Base-by-base conservation (phyloP, 495 filamentous ascomycete species). In the Thermothielavioides terrestris region DNA sequence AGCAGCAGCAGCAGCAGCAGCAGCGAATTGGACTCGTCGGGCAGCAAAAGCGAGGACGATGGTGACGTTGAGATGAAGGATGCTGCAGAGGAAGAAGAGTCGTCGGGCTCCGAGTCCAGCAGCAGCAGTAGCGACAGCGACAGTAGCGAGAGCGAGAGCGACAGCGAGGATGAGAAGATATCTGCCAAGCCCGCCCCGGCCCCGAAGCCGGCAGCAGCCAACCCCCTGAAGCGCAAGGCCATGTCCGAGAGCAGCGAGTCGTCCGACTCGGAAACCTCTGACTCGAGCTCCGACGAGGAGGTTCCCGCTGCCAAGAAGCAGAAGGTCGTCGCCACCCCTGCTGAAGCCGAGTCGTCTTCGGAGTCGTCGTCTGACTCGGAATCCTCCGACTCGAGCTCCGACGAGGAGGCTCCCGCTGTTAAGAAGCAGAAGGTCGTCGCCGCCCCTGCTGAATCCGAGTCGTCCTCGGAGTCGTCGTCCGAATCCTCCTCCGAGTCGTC, bases 21-120 rank as follows among this genome's bases (percentile, higher is more conserved):
- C 31, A 53, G 49, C 53, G 54, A 59, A 2, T 55, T 49, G 6
- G 53, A 95, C 75, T 95, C 89, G 10, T 95, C 89, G 18, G 88
- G 87, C 58, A 95, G 94, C 70, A 81, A 95, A 70, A 89, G 88
- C 63, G 77, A 83, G 69, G 74, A 85, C 40, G 88, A 88, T 39
- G 89, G 5, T 22, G 50, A 52, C 30, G 49, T 96, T 23, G 55
- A 55, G 25, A 61, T 61, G 58, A 44, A 51, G 35, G 58, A 61
- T 26, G 49, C 30, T 17, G 11, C 51, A 9, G 23, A 41, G 20
- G 28, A 49, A 20, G 18, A 22, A 11, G 52, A 46, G 3, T 46
- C 42, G 12, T 40, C 40, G 8, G 49, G 51, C 42, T 53, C 49
- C 42, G 54, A 60, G 11, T 54, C 50, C 7, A 57, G 54, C 50